Evolutionary conservation across 2,329 filamentous ascomycete genomes (phyloP).

Genomic region (Akanthomyces dipterigenus): DNA sequence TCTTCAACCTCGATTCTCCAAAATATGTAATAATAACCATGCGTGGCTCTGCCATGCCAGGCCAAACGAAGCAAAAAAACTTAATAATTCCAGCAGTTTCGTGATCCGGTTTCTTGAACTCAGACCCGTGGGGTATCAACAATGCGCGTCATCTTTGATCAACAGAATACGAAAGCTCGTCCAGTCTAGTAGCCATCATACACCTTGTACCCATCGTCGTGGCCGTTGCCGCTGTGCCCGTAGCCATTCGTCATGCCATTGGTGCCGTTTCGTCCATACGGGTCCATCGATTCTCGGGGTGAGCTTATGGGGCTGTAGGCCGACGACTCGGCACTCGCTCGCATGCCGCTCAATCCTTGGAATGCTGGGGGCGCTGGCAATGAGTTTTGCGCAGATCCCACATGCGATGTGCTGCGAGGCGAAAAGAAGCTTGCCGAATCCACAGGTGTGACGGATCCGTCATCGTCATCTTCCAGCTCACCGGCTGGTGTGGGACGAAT

Average conservation of each 20-base stretch:
- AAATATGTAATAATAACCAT: not conserved
- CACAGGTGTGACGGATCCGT: constrained; percentile 57
- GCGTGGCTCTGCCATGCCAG: constrained; percentile 2
- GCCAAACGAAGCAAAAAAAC: constrained; percentile 3
- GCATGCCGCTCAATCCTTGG: constrained; percentile 48
- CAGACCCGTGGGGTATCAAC: constrained; percentile 7
- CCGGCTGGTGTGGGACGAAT: constrained; percentile 68
- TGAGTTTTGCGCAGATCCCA: constrained; percentile 28
- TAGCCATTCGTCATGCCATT: constrained; percentile 31
- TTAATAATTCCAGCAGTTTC: constrained; percentile 8
- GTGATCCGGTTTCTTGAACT: not conserved
- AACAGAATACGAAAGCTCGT: not conserved
- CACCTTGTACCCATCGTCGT: constrained; percentile 30
- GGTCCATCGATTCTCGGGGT: constrained; percentile 51
- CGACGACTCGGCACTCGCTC: constrained; percentile 62
- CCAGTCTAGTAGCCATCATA: constrained; percentile 33
- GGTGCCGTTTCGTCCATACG: constrained; percentile 29
- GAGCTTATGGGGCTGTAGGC: constrained; percentile 69
- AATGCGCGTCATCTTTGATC: not conserved
- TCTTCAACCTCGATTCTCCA: constrained; percentile 5
- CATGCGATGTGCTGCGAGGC: constrained; percentile 39
- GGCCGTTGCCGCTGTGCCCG: constrained; percentile 28
- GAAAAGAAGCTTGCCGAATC: constrained; percentile 66
- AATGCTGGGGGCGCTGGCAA: constrained; percentile 49
- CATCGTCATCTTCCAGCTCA: constrained; percentile 73